Conservation (phyloP, 2,329 filamentous ascomycete genomes). For the Pyrenophora tritici-repentis region DNA sequence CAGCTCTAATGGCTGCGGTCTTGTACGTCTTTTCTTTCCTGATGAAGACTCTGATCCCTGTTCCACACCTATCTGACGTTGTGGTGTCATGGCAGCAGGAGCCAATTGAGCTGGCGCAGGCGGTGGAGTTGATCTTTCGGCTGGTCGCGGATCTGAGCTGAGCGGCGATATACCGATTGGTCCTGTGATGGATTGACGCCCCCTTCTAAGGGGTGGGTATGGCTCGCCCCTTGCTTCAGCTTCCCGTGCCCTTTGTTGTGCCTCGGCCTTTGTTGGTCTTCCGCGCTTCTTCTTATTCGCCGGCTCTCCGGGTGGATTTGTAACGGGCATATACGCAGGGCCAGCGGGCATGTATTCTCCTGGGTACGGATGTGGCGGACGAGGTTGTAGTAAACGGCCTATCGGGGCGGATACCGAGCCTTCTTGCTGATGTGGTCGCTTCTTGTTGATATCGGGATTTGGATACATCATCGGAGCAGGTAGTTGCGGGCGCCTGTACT, state of each 20-base stretch:
- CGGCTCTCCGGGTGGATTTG: conserved; percentile 41
- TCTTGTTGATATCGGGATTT: conserved; percentile 41
- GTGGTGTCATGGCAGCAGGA: conserved; percentile 34
- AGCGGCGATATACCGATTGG: conserved; percentile 30
- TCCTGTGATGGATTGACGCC: conserved; percentile 37
- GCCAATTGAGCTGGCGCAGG: conserved; percentile 23
- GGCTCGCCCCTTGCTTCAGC: conserved; percentile 47
- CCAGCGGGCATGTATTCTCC: conserved; percentile 36
- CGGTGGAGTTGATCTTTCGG: conserved; percentile 37
- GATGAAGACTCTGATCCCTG: conserved; percentile 42
- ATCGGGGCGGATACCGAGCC: conserved; percentile 33
- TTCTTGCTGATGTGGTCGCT: conserved; percentile 44
- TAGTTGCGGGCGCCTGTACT: conserved; percentile 38
- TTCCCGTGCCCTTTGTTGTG: conserved; percentile 51
- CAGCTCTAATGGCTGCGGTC: conserved; percentile 41
- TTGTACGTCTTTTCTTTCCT: conserved; percentile 41
- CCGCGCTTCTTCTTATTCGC: conserved; percentile 55
- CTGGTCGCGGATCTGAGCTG: conserved; percentile 30
- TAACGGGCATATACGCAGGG: conserved; percentile 36
- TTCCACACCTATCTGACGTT: conserved; percentile 34
- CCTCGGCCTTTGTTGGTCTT: conserved; percentile 55
- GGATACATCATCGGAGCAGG: conserved; percentile 40
- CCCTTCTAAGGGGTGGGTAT: conserved; percentile 46
- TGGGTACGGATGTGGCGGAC: conserved; percentile 46
- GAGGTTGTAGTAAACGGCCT: conserved; percentile 53